Base-by-base conservation (phyloP, 2,329 filamentous ascomycete genomes). In the Pezicula radicicola region DNA sequence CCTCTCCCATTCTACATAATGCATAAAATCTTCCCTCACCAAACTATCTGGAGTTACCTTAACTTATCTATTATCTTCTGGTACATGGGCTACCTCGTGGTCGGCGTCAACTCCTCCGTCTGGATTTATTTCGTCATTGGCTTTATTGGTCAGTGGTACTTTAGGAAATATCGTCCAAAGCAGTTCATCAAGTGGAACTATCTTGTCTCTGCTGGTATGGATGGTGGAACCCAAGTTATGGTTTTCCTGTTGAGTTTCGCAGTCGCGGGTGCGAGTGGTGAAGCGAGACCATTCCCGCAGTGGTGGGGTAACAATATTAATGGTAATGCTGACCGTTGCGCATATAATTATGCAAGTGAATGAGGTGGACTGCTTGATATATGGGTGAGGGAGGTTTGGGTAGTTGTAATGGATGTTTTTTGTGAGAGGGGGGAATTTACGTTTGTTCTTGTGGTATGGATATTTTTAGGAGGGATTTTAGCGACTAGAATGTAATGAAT, bases 61-160 rank as follows among this genome's bases (percentile, higher is more conserved):
- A 75, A 76, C 62, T 66, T 69, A 0, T 67, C 71, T 13, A 71
- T 77, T 44, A 71, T 77, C 51, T 56, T 70, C 41, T 73, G 66
- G 64, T 75, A 71, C 58, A 63, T 72, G 49, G 71, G 72, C 25
- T 71, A 67, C 54, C 63, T 77, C 4, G 74, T 66, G 36, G 70
- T 75, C 33, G 75, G 73, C 4, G 69, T 72, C 57, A 73, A 74
- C 58, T 64, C 67, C 6, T 69, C 68, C 8, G 60, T 73, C 12
- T 49, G 64, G 30, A 60, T 59, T 0, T 70, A 64, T 28, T 70
- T 72, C 50, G 59, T 58, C 0, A 55, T 68, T n/a, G 71, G 70
- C 8, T 64, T 71, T 52, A 62, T 68, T 30, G 33, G 56, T 12
- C 68, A 73, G 50, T 65, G 62, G 33, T 74, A 64, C 48, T 58